These are phyloP conservation scores for Diaporthe eres DNA, from an alignment of 2,329 filamentous ascomycete genomes.

Conservation along the genomic window DNA sequence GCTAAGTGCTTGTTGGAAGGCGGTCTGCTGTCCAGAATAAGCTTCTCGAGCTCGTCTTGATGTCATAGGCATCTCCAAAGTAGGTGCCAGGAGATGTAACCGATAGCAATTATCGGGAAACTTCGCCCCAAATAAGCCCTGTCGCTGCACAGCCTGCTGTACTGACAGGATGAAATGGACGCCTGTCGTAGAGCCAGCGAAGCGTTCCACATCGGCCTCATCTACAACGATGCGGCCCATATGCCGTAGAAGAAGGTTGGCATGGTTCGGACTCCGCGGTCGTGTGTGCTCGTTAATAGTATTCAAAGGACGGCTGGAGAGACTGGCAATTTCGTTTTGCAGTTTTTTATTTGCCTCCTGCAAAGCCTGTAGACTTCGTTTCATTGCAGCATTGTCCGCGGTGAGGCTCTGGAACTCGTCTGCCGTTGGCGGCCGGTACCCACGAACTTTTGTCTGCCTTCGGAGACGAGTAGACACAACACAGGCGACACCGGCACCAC, in stretches of 20 bases:
- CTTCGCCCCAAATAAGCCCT: neutral
- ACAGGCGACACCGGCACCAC: neutral
- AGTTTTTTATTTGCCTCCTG: neutral
- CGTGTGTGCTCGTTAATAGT: neutral
- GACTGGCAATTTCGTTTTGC: neutral
- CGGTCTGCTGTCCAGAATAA: neutral
- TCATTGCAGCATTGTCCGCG: slow-evolving; percentile 10
- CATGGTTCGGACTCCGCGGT: neutral
- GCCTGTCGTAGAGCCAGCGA: slow-evolving; percentile 24
- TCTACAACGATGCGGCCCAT: slow-evolving; percentile 30
- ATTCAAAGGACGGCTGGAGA: neutral
- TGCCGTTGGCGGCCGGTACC: slow-evolving; percentile 1
- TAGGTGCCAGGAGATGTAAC: slow-evolving; percentile 15
- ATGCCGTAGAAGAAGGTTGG: slow-evolving; percentile 12
- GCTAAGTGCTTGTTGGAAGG: slow-evolving; percentile 1
- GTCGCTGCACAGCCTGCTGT: slow-evolving; percentile 28
- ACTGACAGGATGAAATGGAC: slow-evolving; percentile 26
- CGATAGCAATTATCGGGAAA: slow-evolving; percentile 33
- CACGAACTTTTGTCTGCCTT: slow-evolving; percentile 23
- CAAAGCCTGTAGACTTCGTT: neutral
- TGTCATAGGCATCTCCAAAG: neutral
- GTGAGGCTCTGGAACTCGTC: slow-evolving; percentile 2
- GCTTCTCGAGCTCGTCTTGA: neutral
- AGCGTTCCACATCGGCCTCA: slow-evolving; percentile 15
- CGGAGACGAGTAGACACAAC: neutral